Base-by-base conservation (phyloP, 768 basidiomycete genomes). In the Russula earlei region DNA sequence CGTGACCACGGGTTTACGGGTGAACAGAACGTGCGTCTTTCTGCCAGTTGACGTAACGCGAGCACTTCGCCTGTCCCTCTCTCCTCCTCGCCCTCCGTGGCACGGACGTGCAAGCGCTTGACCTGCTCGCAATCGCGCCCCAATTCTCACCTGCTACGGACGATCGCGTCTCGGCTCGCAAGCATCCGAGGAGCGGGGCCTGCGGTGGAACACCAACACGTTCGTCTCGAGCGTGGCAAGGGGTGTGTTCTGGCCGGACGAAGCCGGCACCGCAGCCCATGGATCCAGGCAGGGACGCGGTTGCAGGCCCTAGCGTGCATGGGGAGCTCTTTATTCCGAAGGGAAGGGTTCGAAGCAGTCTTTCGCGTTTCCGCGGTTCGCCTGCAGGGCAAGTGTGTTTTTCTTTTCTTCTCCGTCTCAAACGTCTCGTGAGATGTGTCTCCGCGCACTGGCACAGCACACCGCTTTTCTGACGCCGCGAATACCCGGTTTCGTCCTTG, bases 261-360 rank as follows among this genome's bases (percentile, higher is more conserved):
- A 63, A 9, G 72, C 72, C 29, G 67, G 61, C 65, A 24, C 67
- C 63, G 54, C 48, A 55, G 24, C 40, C 31, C 14, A 22, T 7
- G 41, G 17, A 47, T 19, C 20, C 2, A n/a, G n/a, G 11, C 9
- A n/a, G 14, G 25, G 34, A 5, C 5, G 11, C 27, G 9, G 15
- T 14, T 36, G 19, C 31, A 19, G 24, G 31, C 5, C 15, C 15
- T 4, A 69, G 69, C 6, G 69, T 63, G 48, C 71, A 76, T 49
- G 81, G 83, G 7, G 80, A 83, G 65, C 52, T 84, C 25, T 72
- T 76, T 17, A 68, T 81, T n/a, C 69, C 71, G 52, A 75, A 67
- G 59, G 64, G 52, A 75, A 67, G 59, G 64, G 62, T 15, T 50
- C 76, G 48, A 81, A 76, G 61, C 77, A 67, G 17, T 72, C 68